Conservation (phyloP, 2,329 filamentous ascomycete species). For the Trichocomaceae sp. region DNA sequence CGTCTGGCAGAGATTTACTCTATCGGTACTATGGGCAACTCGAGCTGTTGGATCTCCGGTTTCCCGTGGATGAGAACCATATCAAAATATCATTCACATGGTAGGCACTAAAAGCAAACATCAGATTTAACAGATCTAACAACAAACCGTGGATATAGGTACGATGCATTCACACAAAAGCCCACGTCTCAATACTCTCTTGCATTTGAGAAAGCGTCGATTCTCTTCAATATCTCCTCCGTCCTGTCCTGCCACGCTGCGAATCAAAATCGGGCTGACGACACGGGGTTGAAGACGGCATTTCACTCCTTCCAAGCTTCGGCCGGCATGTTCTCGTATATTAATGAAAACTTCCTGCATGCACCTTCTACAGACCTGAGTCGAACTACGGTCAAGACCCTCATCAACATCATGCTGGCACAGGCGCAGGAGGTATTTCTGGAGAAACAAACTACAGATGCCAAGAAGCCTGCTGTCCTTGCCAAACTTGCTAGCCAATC, state of each 20-base stretch:
- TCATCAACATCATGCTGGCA: constrained; percentile 88
- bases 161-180: constrained; percentile 98
- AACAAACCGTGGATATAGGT: constrained; percentile 51
- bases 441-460: constrained; percentile 88
- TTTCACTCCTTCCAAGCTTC: constrained; percentile 98
- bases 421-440: constrained; percentile 97
- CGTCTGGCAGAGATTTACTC: constrained; percentile 81
- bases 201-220: constrained; percentile 96
- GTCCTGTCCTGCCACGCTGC: constrained; percentile 94
- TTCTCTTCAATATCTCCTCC: constrained; percentile 98
- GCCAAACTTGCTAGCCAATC: constrained; percentile 92
- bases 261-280: constrained; percentile 83
- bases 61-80: constrained; percentile 96
- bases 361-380: constrained; percentile 95
- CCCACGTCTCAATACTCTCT: constrained; percentile 94
- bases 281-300: constrained; percentile 86
- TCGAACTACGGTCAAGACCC: constrained; percentile 86
- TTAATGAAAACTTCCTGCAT: constrained; percentile 98
- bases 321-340: constrained; percentile 99
- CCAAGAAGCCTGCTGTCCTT: constrained; percentile 84
- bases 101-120: constrained; percentile 43
- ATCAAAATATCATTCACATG: constrained; percentile 99
- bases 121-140: background rate
- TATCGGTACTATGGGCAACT: constrained; percentile 98
- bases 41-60: constrained; percentile 86